These are phyloP conservation scores for Talinum fruticosum DNA, from an alignment of 148 eudicot species.

Conservation along the genomic window DNA sequence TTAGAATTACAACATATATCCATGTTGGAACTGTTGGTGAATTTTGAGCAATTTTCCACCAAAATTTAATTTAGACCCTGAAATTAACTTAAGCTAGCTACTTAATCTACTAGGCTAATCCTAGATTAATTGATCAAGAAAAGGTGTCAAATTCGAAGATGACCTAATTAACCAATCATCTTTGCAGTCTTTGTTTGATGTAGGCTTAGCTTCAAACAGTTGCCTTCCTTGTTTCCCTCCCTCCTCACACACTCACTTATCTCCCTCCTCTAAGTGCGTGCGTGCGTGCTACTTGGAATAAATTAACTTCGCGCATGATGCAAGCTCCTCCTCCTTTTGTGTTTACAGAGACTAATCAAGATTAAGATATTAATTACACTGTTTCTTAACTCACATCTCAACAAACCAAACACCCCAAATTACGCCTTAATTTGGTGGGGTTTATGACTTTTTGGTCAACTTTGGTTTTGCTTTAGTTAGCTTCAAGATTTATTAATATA, in stretches of 20 bases:
- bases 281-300: conserved; percentile 17
- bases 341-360: neutral
- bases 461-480: neutral
- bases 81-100: neutral
- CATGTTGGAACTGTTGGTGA: too few relatives aligned
- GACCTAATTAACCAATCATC: neutral
- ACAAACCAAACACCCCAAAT: conserved; percentile 11
- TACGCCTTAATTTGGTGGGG: conserved; percentile 30
- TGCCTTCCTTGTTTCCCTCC: conserved; percentile 40
- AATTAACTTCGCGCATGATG: neutral
- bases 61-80: too few relatives aligned
- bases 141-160: too few relatives aligned
- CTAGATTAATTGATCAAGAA: neutral
- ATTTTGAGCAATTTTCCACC: too few relatives aligned
- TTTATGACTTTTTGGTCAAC: neutral
- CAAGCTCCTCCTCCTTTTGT: conserved; percentile 3
- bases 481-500: neutral
- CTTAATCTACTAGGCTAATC: neutral
- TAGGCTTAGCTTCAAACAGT: conserved; percentile 20
- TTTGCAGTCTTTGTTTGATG: conserved; percentile 7
- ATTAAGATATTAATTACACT: neutral
- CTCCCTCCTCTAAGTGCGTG: conserved; percentile 23
- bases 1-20: too few relatives aligned
- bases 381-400: neutral
- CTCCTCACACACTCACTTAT: conserved; percentile 30